Conservation (phyloP, 805 yeast genomes). For the Saccharomyces mikatae region DNA sequence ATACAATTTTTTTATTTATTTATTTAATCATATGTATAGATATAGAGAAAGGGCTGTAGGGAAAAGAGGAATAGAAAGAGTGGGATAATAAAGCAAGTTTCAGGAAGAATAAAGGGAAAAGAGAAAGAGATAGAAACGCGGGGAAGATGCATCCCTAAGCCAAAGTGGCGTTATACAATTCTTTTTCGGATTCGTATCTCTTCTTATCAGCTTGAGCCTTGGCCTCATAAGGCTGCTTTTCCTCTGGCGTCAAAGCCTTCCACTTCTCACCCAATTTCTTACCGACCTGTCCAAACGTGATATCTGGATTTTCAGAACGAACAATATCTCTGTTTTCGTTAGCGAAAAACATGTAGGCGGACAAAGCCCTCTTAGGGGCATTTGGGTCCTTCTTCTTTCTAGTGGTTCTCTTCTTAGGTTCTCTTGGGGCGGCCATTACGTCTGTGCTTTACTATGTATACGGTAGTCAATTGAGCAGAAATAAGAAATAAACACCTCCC, state of each 20-base stretch:
- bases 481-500: not conserved
- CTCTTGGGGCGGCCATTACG: conserved; percentile 35
- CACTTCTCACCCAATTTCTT: conserved; percentile 90
- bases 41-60: not conserved
- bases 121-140: not conserved
- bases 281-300: conserved; percentile 90
- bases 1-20: conserved; percentile 1
- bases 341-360: conserved; percentile 97
- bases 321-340: conserved; percentile 93
- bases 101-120: not conserved
- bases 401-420: conserved; percentile 32
- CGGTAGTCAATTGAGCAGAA: not conserved
- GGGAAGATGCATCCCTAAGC: not conserved
- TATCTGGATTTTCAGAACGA: conserved; percentile 91
- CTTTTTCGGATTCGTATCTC: conserved; percentile 93
- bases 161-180: conserved; percentile 49
- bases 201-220: conserved; percentile 93
- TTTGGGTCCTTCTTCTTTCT: conserved; percentile 70
- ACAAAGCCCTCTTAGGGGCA: conserved; percentile 95
- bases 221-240: conserved; percentile 81
- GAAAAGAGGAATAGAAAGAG: not conserved
- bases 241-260: conserved; percentile 81
- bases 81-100: not conserved
- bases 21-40: not conserved
- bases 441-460: not conserved